Evolutionary conservation across 2,329 filamentous ascomycete genomes (phyloP).

Genomic region (Reticulascus tulasneorum): DNA sequence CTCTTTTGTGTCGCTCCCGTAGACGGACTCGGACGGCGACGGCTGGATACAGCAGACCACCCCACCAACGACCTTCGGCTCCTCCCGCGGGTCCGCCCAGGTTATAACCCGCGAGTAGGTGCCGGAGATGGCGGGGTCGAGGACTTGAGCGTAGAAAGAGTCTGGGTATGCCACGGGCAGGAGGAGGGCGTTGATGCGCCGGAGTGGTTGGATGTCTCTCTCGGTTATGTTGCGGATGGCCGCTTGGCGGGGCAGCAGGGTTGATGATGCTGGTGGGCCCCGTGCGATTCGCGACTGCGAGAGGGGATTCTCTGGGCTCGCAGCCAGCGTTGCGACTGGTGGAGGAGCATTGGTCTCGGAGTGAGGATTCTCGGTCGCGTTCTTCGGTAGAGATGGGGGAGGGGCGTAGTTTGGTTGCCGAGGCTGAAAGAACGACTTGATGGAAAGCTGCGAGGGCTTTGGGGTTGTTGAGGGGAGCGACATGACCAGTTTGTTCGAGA

Average conservation of each 20-base stretch:
- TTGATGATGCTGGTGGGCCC: conserved; percentile 24
- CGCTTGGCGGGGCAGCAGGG: conserved; percentile 42
- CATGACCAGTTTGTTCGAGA: conserved; percentile 22
- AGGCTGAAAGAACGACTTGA: conserved; percentile 59
- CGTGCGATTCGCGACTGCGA: conserved; percentile 13
- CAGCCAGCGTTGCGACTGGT: conserved; percentile 22
- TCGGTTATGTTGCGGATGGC: conserved; percentile 47
- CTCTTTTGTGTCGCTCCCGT: conserved; percentile 20
- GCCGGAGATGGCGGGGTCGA: conserved; percentile 41
- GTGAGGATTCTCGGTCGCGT: conserved; percentile 30
- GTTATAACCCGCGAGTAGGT: conserved; percentile 59
- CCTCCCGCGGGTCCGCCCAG: conserved; percentile 53
- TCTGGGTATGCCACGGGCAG: conserved; percentile 62
- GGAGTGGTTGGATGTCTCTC: conserved; percentile 53
- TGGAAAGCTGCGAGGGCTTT: conserved; percentile 48
- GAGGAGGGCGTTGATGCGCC: conserved; percentile 61
- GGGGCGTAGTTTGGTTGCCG: conserved; percentile 40
- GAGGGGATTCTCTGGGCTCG: conserved; percentile 16
- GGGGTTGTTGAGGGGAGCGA: conserved; percentile 31
- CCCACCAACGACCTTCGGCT: too few species aligned
- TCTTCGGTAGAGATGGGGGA: conserved; percentile 30
- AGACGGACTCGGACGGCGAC: conserved; percentile 15
- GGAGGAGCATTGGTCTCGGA: conserved; percentile 17
- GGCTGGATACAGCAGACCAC: conserved; percentile 10
- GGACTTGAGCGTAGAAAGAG: conserved; percentile 61